A percentile compares a stretch with the other conserved stretches of the same genome.
phyloP scores from a whole-genome alignment of 768 basidiomycete genomes.

The Leccinum broughii region DNA sequence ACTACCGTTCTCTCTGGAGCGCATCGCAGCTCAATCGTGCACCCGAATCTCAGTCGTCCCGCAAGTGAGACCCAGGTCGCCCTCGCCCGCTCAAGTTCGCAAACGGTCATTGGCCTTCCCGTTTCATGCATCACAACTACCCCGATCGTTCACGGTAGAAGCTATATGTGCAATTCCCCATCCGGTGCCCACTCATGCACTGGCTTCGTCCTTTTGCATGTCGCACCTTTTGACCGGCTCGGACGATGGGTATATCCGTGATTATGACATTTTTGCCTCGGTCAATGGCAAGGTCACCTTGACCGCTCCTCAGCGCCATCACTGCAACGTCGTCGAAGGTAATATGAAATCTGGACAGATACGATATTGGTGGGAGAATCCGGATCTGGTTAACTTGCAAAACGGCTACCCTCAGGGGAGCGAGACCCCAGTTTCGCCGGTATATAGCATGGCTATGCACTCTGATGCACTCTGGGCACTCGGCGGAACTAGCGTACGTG shows the following conservation, averaged over 20 bases:
- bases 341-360: slow-evolving; percentile 88
- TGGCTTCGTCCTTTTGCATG: slow-evolving; percentile 84
- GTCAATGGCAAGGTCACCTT: slow-evolving; percentile 87
- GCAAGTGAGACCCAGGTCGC: slow-evolving; percentile 39
- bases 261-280: slow-evolving; percentile 88
- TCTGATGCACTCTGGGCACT: slow-evolving; percentile 92
- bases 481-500: slow-evolving; percentile 79
- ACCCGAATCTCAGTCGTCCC: slow-evolving; percentile 15
- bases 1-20: slow-evolving; percentile 3
- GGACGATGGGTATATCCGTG: slow-evolving; percentile 89
- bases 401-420: slow-evolving; percentile 41
- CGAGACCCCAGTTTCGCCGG: slow-evolving; percentile 61
- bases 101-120: slow-evolving; percentile 43
- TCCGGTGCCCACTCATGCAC: slow-evolving; percentile 83
- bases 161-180: slow-evolving; percentile 91
- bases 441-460: slow-evolving; percentile 90
- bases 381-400: slow-evolving; percentile 25
- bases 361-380: slow-evolving; percentile 90
- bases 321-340: slow-evolving; percentile 89
- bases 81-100: slow-evolving; percentile 58
- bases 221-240: slow-evolving; percentile 88
- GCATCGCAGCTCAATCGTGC: slow-evolving; percentile 19
- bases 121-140: slow-evolving; percentile 32
- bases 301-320: slow-evolving; percentile 84
- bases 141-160: slow-evolving; percentile 81